Evolutionary conservation across 345 rosid species (phyloP).

Genomic region (Luvunga scandens): DNA sequence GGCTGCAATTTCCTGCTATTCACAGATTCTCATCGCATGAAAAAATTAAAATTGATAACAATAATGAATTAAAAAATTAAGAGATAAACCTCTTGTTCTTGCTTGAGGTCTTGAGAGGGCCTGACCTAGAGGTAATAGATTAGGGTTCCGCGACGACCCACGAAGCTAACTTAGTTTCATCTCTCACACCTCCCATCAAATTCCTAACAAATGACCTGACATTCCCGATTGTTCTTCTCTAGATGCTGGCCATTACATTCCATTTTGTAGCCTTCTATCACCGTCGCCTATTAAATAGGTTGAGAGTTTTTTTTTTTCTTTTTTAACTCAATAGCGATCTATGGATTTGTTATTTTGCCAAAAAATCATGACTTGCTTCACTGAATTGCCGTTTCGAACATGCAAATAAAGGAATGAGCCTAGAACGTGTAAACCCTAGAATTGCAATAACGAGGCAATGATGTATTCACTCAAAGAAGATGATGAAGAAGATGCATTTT

Average conservation of each 20-base stretch:
- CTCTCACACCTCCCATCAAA: slow-evolving; percentile 80
- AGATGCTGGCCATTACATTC: slow-evolving; percentile 42
- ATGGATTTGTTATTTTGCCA: too few species aligned
- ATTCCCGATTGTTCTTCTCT: slow-evolving; percentile 64
- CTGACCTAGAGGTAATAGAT: slow-evolving; percentile 78
- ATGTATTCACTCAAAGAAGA: too few species aligned
- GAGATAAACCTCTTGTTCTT: slow-evolving; percentile 59
- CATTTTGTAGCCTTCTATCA: background rate
- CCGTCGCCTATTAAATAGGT: too few species aligned
- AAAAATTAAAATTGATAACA: background rate
- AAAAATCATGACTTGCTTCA: too few species aligned
- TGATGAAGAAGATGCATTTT: too few species aligned
- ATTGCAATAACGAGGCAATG: too few species aligned
- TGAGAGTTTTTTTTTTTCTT: too few species aligned
- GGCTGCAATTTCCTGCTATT: slow-evolving; percentile 63
- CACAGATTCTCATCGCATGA: background rate
- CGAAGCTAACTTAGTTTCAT: slow-evolving; percentile 37
- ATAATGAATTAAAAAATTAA: background rate
- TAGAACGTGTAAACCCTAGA: too few species aligned
- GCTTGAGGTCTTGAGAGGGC: slow-evolving; percentile 79
- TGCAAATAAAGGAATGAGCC: too few species aligned
- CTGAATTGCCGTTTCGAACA: too few species aligned
- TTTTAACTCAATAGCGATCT: too few species aligned
- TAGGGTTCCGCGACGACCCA: too few species aligned
- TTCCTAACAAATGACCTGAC: slow-evolving; percentile 67